These are phyloP conservation scores for Russula earlei DNA, from an alignment of 768 basidiomycete genomes.

Conservation along the genomic window DNA sequence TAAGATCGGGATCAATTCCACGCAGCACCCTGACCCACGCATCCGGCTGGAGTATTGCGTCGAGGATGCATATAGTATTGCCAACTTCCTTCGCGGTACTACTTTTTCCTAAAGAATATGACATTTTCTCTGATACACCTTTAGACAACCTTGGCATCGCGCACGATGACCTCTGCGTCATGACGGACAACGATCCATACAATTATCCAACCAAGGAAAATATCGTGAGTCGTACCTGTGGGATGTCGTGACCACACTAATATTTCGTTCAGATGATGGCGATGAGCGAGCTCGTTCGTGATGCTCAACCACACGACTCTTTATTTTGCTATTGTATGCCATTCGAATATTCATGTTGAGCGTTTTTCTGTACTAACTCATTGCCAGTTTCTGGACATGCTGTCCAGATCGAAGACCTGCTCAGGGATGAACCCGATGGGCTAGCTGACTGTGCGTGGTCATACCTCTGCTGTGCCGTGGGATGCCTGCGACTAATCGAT, in stretches of 20 bases:
- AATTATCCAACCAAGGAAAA: background rate
- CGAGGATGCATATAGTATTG: background rate
- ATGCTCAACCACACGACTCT: background rate
- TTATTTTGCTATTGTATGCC: background rate
- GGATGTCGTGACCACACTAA: background rate
- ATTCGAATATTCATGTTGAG: background rate
- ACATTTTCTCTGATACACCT: background rate
- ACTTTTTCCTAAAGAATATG: too few species aligned
- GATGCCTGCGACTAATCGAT: background rate
- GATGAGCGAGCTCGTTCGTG: background rate
- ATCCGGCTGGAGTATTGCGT: background rate
- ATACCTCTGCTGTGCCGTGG: background rate
- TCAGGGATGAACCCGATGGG: background rate
- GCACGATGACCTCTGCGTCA: background rate
- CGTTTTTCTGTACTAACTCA: background rate
- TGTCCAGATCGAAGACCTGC: background rate
- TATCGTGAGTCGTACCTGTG: background rate
- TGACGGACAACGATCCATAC: background rate
- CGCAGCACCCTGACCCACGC: background rate
- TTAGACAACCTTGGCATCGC: background rate
- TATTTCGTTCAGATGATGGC: background rate
- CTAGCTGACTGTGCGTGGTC: background rate
- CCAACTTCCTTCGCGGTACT: background rate
- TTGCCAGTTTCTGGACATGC: background rate
- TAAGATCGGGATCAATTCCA: conserved; percentile 3